Evolutionary conservation across 495 filamentous ascomycete genomes (phyloP), one percentile per base, ranked within the genome.

Genomic region (Penicillium roqueforti): DNA sequence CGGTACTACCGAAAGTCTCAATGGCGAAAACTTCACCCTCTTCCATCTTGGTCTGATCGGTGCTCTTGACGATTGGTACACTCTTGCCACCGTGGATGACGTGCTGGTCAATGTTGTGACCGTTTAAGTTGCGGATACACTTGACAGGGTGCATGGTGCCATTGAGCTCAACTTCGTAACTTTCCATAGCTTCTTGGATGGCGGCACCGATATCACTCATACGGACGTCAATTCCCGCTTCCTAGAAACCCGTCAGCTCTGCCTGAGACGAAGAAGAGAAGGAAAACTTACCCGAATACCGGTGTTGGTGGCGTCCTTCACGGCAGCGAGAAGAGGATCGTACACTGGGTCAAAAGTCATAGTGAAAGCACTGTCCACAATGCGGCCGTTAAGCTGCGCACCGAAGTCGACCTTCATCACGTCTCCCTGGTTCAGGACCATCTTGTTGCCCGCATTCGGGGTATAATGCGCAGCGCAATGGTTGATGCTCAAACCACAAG

Each of bases 391-490:
- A 61, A 96, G 81, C 58, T 96, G 91, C 8, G 92, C 88, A 34
- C 91, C 91, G 54, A 95, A 90, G 68, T 96, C 91, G 39, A 96
- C 87, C 68, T 91, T 95, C 87, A 96, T 85, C 28, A 96, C 90
- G 70, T 96, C 89, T 43, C 84, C 83, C 48, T 93, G 72, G 62
- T 89, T 78, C 53, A 95, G 71, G 29, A 91, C 75, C 61, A 86
- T 86, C 73, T 95, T 93, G 69, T 88, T 88, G 48, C 91, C 90
- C n/a, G 91, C 84, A 72, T 95, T 96, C 22, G 91, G 91, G 4
- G 86, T 92, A 71, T 86, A 96, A 72, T 96, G 91, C 16, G 91
- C 91, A 20, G 87, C 89, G 58, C 87, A 87, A 66, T 95, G 83
- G 73, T 96, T 93, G 57, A 96, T 75, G 65, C 87, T 88, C 34